Conservation (phyloP, 2,329 filamentous ascomycete genomes). For the Conoideocrella luteorostrata region DNA sequence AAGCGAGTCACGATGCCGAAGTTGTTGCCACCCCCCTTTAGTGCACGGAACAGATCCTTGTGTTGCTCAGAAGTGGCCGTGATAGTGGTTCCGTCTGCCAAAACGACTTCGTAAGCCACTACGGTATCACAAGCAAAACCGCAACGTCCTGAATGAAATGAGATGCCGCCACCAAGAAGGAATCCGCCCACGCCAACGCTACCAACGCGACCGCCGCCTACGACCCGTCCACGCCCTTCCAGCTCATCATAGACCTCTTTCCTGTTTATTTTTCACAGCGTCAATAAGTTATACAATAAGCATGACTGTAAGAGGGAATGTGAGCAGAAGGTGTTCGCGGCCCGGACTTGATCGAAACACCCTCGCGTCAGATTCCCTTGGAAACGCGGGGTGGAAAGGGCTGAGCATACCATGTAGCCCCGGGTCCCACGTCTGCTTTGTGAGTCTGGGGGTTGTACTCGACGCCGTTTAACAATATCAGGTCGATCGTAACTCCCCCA, state of each 20-base stretch:
- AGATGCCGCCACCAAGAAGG: slow-evolving; percentile 6
- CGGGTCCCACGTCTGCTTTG: too few relatives aligned
- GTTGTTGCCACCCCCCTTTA: slow-evolving; percentile 40
- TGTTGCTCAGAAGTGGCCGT: slow-evolving; percentile 14
- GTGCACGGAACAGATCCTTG: slow-evolving; percentile 34
- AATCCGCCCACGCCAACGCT: slow-evolving; percentile 4
- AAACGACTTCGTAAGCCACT: not conserved
- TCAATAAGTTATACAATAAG: not conserved
- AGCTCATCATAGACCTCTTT: not conserved
- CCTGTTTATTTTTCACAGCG: not conserved
- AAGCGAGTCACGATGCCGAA: slow-evolving; percentile 29
- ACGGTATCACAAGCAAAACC: not conserved
- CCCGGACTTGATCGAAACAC: too few relatives aligned
- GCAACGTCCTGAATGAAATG: not conserved
- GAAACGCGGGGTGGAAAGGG: too few relatives aligned
- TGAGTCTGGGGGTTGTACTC: too few relatives aligned
- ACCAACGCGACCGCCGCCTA: slow-evolving; percentile 3
- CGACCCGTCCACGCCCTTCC: not conserved
- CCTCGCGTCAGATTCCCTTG: too few relatives aligned
- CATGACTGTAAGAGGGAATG: not conserved
- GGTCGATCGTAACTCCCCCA: too few relatives aligned
- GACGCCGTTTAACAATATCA: too few relatives aligned
- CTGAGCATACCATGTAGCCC: not conserved
- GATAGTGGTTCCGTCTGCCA: not conserved
- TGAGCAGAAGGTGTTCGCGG: too few relatives aligned